Conservation (phyloP, 352 stramenopile species). For the Peronosclerospora sorghi region DNA sequence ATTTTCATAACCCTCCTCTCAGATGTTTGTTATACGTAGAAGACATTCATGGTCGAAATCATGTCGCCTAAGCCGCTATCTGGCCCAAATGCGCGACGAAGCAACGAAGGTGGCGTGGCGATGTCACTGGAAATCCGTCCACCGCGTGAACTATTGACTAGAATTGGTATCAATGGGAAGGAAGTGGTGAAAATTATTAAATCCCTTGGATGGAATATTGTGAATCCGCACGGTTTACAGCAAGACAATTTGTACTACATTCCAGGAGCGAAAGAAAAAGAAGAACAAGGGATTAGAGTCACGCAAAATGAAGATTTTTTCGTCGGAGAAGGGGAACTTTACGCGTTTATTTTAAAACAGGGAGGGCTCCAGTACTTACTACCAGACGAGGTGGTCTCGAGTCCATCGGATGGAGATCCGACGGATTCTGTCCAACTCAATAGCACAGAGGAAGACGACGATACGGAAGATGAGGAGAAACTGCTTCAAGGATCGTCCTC, state of each 20-base stretch:
- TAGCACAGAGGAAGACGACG: background rate
- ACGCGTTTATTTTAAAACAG: constrained; percentile 25
- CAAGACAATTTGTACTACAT: constrained; percentile 20
- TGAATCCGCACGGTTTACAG: constrained; percentile 13
- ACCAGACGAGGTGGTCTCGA: constrained; percentile 7
- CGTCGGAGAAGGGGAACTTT: constrained; percentile 24
- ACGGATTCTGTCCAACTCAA: too few species aligned
- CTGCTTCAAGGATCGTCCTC: background rate
- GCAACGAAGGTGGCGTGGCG: constrained; percentile 5
- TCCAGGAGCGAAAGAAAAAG: constrained; percentile 4
- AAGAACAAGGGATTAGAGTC: background rate
- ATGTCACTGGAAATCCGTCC: constrained; percentile 14
- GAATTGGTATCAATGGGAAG: constrained; percentile 22
- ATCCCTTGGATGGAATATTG: constrained; percentile 10
- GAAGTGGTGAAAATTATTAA: constrained; percentile 22
- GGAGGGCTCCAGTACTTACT: constrained; percentile 19
- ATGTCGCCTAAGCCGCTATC: constrained; percentile 1
- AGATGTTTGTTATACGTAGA: too few species aligned
- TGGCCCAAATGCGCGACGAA: background rate
- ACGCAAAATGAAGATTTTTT: constrained; percentile 15
- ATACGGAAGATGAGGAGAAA: constrained; percentile 1
- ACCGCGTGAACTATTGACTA: constrained; percentile 13
- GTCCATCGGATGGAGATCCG: constrained; percentile 10
- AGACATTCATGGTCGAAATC: constrained; percentile 6
- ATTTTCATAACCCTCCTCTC: too few species aligned